Evolutionary conservation across 139 green algal genomes (phyloP), one percentile per base, ranked within the genome.

Genomic region (Auxenochlorella pyrenoidosa): DNA sequence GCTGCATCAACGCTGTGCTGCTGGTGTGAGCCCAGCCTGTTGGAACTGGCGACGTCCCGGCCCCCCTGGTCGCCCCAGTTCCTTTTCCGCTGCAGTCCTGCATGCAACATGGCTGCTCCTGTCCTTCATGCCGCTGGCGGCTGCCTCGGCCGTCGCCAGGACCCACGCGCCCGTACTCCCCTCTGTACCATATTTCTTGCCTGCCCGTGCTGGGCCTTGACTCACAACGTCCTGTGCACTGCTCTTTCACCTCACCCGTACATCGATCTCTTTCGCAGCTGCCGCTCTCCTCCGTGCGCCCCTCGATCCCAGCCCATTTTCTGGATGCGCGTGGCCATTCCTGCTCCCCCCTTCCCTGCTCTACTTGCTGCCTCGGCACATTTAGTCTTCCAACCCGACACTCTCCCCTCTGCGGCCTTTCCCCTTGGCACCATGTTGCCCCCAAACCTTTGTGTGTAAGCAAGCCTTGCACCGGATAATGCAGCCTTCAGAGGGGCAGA

Each of bases 1-100:
- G 98, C 40, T 99, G 96, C 91, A 97, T 99, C 90, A 99, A 99
- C 90, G 98, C 95, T 5, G 98, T 99, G 43, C 90, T 99, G 76
- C 93, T 99, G 41, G 98, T 99, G 16, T 99, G 92, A 88, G 24
- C 30, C 38, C 75, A 36, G 66, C 43, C 30, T 3, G 18, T 36
- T 19, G 5, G 24, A 36, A 5, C 40, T 22, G 22, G 34, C 43
- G 71, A 32, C 16, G 5, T 15, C 76, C 12, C 8, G 2, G 75
- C 43, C 30, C 36, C 43, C 43, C 36, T 65, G 75, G 63, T 81
- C n/a, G 22, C 36, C 22, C 72, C 38, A 4, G 19, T 41, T n/a
- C n/a, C n/a, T n/a, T n/a, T n/a, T n/a, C 19, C 19, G 18, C 68
- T 75, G 32, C 38, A 32, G 30, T 30, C 75, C 30, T 24, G 26